These are phyloP conservation scores for Akanthomyces dipterigenus DNA, from an alignment of 2,329 filamentous ascomycete genomes.

Conservation along the genomic window DNA sequence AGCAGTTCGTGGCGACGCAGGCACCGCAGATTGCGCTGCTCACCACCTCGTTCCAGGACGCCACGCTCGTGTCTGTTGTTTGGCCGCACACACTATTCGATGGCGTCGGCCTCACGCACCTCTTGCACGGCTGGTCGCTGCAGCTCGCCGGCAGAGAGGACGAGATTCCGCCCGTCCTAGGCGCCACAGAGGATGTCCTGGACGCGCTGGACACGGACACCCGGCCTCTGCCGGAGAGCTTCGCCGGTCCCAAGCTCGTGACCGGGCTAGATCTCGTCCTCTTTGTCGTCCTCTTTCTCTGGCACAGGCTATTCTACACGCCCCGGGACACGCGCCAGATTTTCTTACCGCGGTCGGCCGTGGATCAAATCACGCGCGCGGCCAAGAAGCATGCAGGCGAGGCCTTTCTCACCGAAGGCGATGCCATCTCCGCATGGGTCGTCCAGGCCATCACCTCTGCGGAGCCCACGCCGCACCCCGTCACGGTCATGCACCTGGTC, in stretches of 20 bases:
- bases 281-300: not conserved
- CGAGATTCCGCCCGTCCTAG: slow-evolving; percentile 28
- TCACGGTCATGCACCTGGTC: slow-evolving; percentile 17
- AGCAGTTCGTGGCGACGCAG: not conserved
- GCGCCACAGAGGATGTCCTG: slow-evolving; percentile 4
- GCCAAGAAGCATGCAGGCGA: slow-evolving; percentile 18
- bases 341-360: not conserved
- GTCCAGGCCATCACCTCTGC: slow-evolving; percentile 16
- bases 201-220: not conserved
- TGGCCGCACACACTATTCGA: slow-evolving; percentile 42
- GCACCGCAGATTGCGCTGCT: slow-evolving; percentile 1
- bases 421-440: slow-evolving; percentile 36
- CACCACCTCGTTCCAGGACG: slow-evolving; percentile 39
- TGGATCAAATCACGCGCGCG: slow-evolving; percentile 16
- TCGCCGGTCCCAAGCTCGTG: not conserved
- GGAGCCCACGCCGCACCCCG: slow-evolving; percentile 14
- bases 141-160: slow-evolving; percentile 35
- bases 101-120: slow-evolving; percentile 31
- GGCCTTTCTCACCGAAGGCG: slow-evolving; percentile 36
- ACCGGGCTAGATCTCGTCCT: not conserved
- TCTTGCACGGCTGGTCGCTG: slow-evolving; percentile 38
- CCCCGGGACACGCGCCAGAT: not conserved
- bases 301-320: slow-evolving; percentile 3
- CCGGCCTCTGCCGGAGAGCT: not conserved
- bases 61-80: slow-evolving; percentile 37